Conservation (phyloP, 1,284 basidiomycete species). For the Wallemia mellicola region DNA sequence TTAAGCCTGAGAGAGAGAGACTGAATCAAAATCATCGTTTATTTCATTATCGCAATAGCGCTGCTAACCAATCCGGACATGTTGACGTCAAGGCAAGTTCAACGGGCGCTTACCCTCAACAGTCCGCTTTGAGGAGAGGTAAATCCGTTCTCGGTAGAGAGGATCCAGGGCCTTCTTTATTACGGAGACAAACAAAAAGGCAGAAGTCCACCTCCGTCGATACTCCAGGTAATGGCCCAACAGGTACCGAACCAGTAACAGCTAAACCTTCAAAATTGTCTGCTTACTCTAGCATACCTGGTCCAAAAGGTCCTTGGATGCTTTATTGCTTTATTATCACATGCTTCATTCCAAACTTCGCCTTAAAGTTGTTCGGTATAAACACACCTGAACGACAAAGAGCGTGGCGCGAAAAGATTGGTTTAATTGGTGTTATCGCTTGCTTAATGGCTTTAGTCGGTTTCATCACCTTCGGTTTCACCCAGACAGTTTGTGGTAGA, state of each 20-base stretch:
- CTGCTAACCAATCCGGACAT: conserved; percentile 23
- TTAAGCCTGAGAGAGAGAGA: conserved; percentile 79
- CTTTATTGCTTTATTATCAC: conserved; percentile 76
- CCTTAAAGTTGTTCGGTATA: conserved; percentile 43
- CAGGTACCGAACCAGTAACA: conserved; percentile 31
- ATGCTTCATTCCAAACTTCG: conserved; percentile 42
- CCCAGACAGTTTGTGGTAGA: conserved; percentile 64
- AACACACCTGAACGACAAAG: conserved; percentile 74
- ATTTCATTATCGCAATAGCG: conserved; percentile 80
- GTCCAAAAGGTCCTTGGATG: conserved; percentile 83
- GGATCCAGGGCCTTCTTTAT: conserved; percentile 27
- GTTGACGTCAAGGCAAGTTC: conserved; percentile 9
- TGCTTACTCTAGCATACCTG: conserved; percentile 24
- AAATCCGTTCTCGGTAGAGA: conserved; percentile 62
- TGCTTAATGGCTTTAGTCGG: conserved; percentile 71
- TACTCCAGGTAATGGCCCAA: conserved; percentile 41
- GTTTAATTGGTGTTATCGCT: conserved; percentile 51
- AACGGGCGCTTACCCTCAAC: conserved; percentile 50
- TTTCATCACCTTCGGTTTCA: conserved; percentile 99
- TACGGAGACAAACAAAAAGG: too few relatives aligned
- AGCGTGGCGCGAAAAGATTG: conserved; percentile 97
- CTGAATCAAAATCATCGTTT: conserved; percentile 82
- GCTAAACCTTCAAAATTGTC: conserved; percentile 15
- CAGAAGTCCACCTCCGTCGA: conserved; percentile 59
- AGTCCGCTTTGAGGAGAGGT: conserved; percentile 32